Evolutionary conservation across 768 basidiomycete species (phyloP).

Genomic region (Hypholoma fasciculare): DNA sequence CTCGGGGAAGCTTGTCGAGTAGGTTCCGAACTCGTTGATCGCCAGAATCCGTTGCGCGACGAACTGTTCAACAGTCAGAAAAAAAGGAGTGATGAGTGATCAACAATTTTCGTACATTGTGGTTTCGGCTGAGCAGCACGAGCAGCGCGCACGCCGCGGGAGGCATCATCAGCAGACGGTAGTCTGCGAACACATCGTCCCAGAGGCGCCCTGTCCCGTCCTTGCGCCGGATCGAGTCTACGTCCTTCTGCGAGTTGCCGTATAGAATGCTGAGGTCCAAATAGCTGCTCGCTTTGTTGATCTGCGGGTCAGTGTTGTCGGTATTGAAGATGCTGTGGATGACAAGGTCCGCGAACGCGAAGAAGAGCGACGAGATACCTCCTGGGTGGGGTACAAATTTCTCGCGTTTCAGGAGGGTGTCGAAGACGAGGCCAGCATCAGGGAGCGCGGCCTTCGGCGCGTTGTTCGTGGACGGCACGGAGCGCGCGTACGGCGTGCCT

Average conservation of each 20-base stretch:
- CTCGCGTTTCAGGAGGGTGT: conserved; percentile 58
- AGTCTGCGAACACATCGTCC: conserved; percentile 72
- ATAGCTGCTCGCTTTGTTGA: conserved; percentile 72
- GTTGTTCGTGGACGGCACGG: conserved; percentile 51
- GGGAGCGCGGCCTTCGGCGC: conserved; percentile 51
- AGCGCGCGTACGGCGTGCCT: conserved; percentile 66
- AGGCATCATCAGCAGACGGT: conserved; percentile 67
- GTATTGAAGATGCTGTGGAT: conserved; percentile 75
- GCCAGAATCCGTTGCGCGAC: conserved; percentile 65
- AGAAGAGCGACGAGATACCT: conserved; percentile 73
- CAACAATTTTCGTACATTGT: conserved; percentile 51
- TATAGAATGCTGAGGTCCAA: conserved; percentile 78
- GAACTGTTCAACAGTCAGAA: conserved; percentile 41
- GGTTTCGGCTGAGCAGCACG: conserved; percentile 70
- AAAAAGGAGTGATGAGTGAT: conserved; percentile 9
- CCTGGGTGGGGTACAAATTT: conserved; percentile 57
- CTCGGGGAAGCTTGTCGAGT: conserved; percentile 22
- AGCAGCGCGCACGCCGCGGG: conserved; percentile 69
- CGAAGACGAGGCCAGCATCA: conserved; percentile 69
- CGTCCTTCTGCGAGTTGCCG: conserved; percentile 50
- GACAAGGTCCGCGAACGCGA: conserved; percentile 76
- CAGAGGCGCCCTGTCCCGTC: conserved; percentile 70
- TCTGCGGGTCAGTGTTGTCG: conserved; percentile 43
- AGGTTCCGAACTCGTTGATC: conserved; percentile 67
- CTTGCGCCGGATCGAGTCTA: conserved; percentile 52